Evolutionary conservation across 768 basidiomycete species (phyloP), one percentile per base, ranked within the genome.

Genomic region (Russula lepida): DNA sequence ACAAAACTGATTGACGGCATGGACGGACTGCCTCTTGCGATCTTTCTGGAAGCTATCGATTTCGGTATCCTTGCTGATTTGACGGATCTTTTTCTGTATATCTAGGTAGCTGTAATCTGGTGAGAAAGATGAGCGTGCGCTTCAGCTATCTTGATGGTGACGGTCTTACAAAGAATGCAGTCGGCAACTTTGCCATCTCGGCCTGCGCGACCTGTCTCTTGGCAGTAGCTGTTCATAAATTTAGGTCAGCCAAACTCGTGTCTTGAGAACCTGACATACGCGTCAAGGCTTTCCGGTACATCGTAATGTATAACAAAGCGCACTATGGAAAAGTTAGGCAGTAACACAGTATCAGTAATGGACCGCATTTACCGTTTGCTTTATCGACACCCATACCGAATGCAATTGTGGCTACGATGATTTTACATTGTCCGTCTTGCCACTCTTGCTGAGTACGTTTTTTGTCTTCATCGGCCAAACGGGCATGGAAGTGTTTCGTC

Each of bases 311-410:
- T 89, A 35, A 99, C 95, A 68, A 85, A 95, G 64, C 93, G 88
- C 7, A 95, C 93, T 92, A 56, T 43, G 47, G 30, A 48, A 63
- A 12, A 30, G 51, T 28, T 28, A 61, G 9, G 54, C 25, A 54
- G 37, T 25, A 32, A 11, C 6, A 23, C 11, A 49, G 11, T 2
- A 35, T 28, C 13, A 17, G 9, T 13, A 6, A 27, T 15, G 41
- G 35, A 15, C 11, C 15, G 3, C 15, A 54, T 75, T 64, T 70
- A 88, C 88, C 88, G 67, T 90, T 81, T 6, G 84, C 72, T 71
- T 95, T 94, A 72, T 95, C 91, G 53, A 95, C 91, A 1, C 95
- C 95, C 94, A 98, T 98, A 12, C 95, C 95, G 71, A 98, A 98
- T 0, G 94, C 94, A 65, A 94, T 84, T 48, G 97, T 99, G 3